Evolutionary conservation across 2,329 filamentous ascomycete genomes (phyloP).

Genomic region (Penicillium sp.): DNA sequence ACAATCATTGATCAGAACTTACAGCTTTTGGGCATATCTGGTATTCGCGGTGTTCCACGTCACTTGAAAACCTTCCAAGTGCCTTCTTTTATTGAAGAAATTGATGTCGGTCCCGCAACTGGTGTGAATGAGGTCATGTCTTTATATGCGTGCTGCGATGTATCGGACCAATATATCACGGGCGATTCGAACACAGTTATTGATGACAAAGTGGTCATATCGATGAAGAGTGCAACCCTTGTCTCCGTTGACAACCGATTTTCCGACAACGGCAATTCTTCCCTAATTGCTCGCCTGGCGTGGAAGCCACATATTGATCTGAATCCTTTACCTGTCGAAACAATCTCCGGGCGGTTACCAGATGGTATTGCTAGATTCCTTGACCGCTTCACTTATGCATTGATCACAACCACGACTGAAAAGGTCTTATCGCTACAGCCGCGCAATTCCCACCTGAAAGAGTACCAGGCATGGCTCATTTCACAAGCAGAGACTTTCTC

Average conservation of each 20-base stretch:
- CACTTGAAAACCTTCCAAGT: neutral
- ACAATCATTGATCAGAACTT: slow-evolving; percentile 14
- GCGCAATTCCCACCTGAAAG: too few relatives aligned
- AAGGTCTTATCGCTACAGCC: too few relatives aligned
- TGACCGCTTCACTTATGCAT: neutral
- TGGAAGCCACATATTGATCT: slow-evolving; percentile 7
- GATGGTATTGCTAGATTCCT: too few relatives aligned
- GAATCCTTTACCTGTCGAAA: neutral
- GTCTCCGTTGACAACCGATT: neutral
- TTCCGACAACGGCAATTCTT: neutral
- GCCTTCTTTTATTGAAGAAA: neutral
- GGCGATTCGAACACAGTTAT: neutral
- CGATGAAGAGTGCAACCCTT: neutral
- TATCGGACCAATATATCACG: neutral
- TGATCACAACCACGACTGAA: neutral
- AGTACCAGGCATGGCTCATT: too few relatives aligned
- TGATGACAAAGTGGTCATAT: too few relatives aligned
- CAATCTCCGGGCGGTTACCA: neutral
- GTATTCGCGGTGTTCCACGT: neutral
- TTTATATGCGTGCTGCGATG: neutral
- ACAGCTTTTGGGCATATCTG: slow-evolving; percentile 10
- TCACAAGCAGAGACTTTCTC: too few relatives aligned
- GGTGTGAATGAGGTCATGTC: neutral
- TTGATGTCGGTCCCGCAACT: slow-evolving; percentile 3
- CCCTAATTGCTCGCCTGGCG: neutral